phyloP scores from a whole-genome alignment of 2,329 filamentous ascomycete species.

The Ambrosiella cleistominuta region DNA sequence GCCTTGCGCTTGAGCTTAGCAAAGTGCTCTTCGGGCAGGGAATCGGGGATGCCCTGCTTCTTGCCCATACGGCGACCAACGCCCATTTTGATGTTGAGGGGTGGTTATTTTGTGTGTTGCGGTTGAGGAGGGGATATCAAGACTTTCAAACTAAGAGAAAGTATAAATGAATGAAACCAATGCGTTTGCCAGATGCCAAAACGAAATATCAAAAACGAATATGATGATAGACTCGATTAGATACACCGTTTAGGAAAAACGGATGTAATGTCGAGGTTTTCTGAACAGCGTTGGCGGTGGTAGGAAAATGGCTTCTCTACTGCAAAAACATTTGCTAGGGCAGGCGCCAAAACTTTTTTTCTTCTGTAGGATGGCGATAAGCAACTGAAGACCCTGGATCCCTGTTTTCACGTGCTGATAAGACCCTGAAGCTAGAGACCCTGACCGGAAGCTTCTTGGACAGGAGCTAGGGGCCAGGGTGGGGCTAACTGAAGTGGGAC shows the following conservation, averaged over 20 bases:
- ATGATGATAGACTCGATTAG: no score
- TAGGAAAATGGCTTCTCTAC: conserved; percentile 5
- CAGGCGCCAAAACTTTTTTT: conserved; percentile 24
- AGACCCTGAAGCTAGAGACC: neutral
- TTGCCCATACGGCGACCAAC: conserved; percentile 83
- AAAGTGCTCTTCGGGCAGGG: conserved; percentile 64
- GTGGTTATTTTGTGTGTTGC: neutral
- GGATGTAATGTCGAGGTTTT: no score
- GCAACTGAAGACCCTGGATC: neutral
- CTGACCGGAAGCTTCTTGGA: neutral
- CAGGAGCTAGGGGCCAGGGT: neutral
- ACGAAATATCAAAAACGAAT: neutral
- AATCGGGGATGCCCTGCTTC: conserved; percentile 77
- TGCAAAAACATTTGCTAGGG: neutral
- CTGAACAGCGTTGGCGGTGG: neutral
- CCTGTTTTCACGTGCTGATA: conserved; percentile 5
- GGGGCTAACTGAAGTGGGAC: neutral
- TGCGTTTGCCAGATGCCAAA: neutral
- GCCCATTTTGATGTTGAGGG: conserved; percentile 47
- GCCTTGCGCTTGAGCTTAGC: conserved; percentile 75
- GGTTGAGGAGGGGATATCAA: neutral
- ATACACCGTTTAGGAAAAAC: no score
- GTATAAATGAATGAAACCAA: neutral
- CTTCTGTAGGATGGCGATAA: conserved; percentile 2
- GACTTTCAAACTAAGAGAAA: neutral